phyloP scores from a whole-genome alignment of 2,329 filamentous ascomycete genomes.

The Blastomyces parvus region DNA sequence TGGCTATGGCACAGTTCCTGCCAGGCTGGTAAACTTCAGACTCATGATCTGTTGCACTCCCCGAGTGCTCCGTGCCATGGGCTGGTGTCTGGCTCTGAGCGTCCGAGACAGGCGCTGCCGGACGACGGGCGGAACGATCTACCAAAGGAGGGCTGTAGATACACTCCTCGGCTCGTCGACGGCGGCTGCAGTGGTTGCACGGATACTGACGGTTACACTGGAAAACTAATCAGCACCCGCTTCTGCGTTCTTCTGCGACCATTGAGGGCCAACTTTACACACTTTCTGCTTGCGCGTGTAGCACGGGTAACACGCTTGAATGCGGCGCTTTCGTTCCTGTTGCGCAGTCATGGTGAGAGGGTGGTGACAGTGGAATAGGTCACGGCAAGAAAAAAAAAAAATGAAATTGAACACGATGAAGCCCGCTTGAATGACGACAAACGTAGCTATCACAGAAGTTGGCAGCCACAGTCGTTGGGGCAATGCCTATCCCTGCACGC shows the following conservation, averaged over 20 bases:
- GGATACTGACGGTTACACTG: slow-evolving; percentile 1
- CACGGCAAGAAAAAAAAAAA: not conserved
- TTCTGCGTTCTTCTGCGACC: not conserved
- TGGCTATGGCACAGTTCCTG: not conserved
- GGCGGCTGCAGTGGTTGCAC: not conserved
- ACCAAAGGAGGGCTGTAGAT: not conserved
- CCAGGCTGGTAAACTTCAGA: not conserved
- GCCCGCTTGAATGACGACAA: too few species aligned
- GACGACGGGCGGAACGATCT: not conserved
- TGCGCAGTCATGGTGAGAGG: not conserved
- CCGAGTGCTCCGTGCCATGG: not conserved
- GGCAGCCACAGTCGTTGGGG: too few species aligned
- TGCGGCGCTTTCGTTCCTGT: not conserved
- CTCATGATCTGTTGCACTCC: not conserved
- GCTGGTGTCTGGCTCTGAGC: not conserved
- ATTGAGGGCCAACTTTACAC: not conserved
- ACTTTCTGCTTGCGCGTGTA: slow-evolving; percentile 8
- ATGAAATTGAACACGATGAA: not conserved
- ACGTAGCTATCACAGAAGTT: too few species aligned
- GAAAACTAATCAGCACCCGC: not conserved
- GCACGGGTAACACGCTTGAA: slow-evolving; percentile 4
- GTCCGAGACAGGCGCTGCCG: not conserved
- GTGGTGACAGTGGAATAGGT: not conserved
- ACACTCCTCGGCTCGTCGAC: not conserved
- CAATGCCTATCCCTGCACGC: too few species aligned